Evolutionary conservation across 176 grass and related monocot species (phyloP).

Genomic region (Raddia guianensis): DNA sequence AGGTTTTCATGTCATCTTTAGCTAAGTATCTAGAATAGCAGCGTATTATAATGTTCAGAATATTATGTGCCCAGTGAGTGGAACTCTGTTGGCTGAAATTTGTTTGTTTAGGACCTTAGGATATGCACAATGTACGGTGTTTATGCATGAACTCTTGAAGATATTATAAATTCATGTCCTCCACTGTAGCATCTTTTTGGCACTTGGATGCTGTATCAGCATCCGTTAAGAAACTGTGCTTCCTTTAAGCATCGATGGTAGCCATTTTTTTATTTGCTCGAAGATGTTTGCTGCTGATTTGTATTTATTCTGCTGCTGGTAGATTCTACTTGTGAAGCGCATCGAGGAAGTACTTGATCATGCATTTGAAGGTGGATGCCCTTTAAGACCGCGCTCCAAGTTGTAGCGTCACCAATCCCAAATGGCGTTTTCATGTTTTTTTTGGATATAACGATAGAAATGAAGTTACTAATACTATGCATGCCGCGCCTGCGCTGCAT

Average conservation of each 20-base stretch:
- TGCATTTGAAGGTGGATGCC: slow-evolving; percentile 85
- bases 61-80: not conserved
- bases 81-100: not conserved
- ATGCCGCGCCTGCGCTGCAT: too few species aligned
- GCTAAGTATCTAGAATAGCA: not conserved
- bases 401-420: slow-evolving; percentile 51
- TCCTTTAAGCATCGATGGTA: too few species aligned
- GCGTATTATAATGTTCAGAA: not conserved
- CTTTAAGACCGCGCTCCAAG: slow-evolving; percentile 62
- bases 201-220: too few species aligned
- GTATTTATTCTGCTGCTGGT: slow-evolving; percentile 22
- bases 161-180: too few species aligned
- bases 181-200: too few species aligned
- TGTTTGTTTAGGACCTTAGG: not conserved
- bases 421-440: not conserved
- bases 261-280: too few species aligned
- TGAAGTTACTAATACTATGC: too few species aligned
- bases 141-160: too few species aligned
- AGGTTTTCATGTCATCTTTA: not conserved
- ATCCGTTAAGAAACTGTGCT: too few species aligned
- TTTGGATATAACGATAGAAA: too few species aligned
- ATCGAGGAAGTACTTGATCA: slow-evolving; percentile 95
- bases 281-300: slow-evolving; percentile 22
- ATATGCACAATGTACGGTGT: too few species aligned
- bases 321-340: slow-evolving; percentile 90